Evolutionary conservation across 352 stramenopile genomes (phyloP).

Genomic region (Pythium utonaiense): DNA sequence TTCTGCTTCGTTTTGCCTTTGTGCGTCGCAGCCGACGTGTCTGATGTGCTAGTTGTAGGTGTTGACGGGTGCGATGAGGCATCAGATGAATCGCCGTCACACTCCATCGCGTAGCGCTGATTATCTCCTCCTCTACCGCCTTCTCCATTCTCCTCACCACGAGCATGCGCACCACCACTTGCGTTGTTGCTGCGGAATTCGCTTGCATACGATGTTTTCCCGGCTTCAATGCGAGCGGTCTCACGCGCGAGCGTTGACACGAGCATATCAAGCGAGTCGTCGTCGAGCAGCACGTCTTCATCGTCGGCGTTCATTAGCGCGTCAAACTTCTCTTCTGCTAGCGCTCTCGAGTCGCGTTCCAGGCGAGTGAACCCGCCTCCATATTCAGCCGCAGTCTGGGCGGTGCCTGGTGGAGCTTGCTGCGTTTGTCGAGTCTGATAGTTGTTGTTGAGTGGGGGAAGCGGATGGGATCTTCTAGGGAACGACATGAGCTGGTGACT

Average conservation of each 20-base stretch:
- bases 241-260: conserved; percentile 22
- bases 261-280: conserved; percentile 24
- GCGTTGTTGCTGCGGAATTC: conserved; percentile 1
- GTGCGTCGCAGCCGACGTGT: not conserved
- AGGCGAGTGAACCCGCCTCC: not conserved
- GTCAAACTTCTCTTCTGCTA: not conserved
- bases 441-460: not conserved
- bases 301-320: conserved; percentile 13
- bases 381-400: not conserved
- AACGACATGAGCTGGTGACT: not conserved
- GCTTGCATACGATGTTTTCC: not conserved
- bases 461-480: not conserved
- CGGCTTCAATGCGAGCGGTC: conserved; percentile 12
- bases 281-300: conserved; percentile 24
- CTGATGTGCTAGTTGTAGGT: not conserved
- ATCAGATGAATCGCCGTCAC: conserved; percentile 12
- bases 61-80: conserved; percentile 18
- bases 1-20: not conserved
- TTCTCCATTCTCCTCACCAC: conserved; percentile 7
- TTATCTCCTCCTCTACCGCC: conserved; percentile 9
- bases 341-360: not conserved
- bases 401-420: not conserved
- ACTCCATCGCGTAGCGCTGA: conserved; percentile 6
- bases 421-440: not conserved
- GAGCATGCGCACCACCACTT: not conserved